phyloP scores from a whole-genome alignment of 805 yeast genomes.

The Zygotorulaspora chibaensis region DNA sequence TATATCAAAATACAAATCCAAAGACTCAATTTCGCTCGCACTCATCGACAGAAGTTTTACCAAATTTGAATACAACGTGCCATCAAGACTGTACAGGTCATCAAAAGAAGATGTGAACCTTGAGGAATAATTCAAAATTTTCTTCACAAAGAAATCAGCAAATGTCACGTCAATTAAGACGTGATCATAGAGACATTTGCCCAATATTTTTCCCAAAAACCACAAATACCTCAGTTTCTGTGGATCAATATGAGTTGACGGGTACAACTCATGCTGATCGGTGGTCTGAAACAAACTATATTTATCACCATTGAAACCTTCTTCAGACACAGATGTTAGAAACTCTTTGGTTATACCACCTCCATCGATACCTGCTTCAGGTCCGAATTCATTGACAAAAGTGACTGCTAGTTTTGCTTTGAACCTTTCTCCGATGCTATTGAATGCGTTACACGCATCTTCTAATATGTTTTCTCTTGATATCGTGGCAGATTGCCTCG shows the following conservation, averaged over 20 bases:
- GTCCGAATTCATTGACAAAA: conserved; percentile 68
- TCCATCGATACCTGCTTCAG: conserved; percentile 92
- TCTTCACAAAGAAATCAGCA: conserved; percentile 78
- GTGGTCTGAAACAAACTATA: conserved; percentile 41
- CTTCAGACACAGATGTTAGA: conserved; percentile 63
- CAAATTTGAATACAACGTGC: conserved; percentile 59
- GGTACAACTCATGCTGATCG: conserved; percentile 61
- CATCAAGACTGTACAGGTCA: conserved; percentile 70
- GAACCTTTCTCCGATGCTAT: conserved; percentile 49
- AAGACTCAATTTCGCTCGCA: conserved; percentile 48
- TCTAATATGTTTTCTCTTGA: conserved; percentile 66
- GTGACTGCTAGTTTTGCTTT: conserved; percentile 58
- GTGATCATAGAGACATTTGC: conserved; percentile 83
- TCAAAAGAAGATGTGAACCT: conserved; percentile 52
- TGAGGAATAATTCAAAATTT: conserved; percentile 48
- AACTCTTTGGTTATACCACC: conserved; percentile 95
- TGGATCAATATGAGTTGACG: conserved; percentile 35
- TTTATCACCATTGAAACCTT: conserved; percentile 51
- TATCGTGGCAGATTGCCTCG: conserved; percentile 45
- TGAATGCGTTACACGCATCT: conserved; percentile 66
- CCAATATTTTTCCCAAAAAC: conserved; percentile 79
- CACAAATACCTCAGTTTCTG: conserved; percentile 37
- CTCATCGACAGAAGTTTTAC: conserved; percentile 55
- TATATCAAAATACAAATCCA: conserved; percentile 63
- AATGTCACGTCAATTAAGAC: conserved; percentile 77